These are phyloP conservation scores for Jatropha multifida DNA, from an alignment of 441 rosid genomes.

Conservation along the genomic window DNA sequence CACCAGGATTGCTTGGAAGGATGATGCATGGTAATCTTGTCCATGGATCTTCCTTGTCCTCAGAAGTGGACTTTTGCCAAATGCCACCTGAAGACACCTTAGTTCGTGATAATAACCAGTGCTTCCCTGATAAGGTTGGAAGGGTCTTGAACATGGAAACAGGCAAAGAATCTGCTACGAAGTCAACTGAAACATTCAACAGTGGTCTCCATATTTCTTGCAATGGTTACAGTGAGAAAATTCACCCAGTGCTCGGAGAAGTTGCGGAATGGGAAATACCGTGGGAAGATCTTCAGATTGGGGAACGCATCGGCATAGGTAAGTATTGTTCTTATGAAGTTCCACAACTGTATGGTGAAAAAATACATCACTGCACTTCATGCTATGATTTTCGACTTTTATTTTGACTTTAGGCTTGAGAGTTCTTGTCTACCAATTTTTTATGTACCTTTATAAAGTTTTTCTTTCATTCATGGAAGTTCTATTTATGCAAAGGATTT, in stretches of 20 bases:
- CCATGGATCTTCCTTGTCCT: slow-evolving; percentile 27
- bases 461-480: not conserved
- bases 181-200: slow-evolving; percentile 33
- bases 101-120: slow-evolving; percentile 22
- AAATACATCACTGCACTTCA: not conserved
- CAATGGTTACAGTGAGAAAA: slow-evolving; percentile 49
- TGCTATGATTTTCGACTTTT: not conserved
- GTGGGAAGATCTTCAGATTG: slow-evolving; percentile 97
- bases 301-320: slow-evolving; percentile 98
- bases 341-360: not conserved
- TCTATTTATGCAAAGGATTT: not conserved
- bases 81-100: slow-evolving; percentile 35
- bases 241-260: slow-evolving; percentile 72
- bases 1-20: slow-evolving; percentile 23
- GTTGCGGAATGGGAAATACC: slow-evolving; percentile 90
- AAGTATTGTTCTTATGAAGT: slow-evolving; percentile 28
- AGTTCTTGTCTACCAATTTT: not conserved
- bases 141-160: slow-evolving; percentile 30
- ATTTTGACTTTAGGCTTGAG: not conserved
- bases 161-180: slow-evolving; percentile 38
- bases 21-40: slow-evolving; percentile 27
- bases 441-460: not conserved
- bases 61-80: slow-evolving; percentile 43
- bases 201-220: slow-evolving; percentile 33
- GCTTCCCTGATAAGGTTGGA: slow-evolving; percentile 16